These are phyloP conservation scores for Colletotrichum truncatum DNA, from an alignment of 2,329 filamentous ascomycete species.

Conservation along the genomic window DNA sequence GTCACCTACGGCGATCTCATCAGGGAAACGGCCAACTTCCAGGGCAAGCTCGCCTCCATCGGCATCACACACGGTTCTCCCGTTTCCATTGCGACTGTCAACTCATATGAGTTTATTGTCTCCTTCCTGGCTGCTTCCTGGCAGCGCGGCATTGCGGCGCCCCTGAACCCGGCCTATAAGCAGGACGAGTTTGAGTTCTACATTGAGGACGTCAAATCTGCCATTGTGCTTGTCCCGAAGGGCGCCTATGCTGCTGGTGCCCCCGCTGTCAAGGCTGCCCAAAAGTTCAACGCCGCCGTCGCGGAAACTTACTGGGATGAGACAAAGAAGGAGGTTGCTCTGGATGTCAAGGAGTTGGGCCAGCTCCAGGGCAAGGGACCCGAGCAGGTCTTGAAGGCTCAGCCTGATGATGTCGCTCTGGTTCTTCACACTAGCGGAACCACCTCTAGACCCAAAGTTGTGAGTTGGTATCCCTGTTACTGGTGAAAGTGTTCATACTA, in stretches of 20 bases:
- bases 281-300: slow-evolving; percentile 83
- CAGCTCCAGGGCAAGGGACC: slow-evolving; percentile 61
- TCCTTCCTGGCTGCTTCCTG: slow-evolving; percentile 87
- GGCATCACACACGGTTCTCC: slow-evolving; percentile 75
- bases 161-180: slow-evolving; percentile 89
- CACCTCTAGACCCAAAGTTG: slow-evolving; percentile 85
- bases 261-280: slow-evolving; percentile 78
- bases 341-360: slow-evolving; percentile 82
- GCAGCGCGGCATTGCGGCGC: slow-evolving; percentile 85
- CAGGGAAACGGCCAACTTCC: slow-evolving; percentile 74
- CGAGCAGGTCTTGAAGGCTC: slow-evolving; percentile 55
- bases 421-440: slow-evolving; percentile 86
- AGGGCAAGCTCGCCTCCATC: slow-evolving; percentile 78
- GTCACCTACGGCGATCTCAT: slow-evolving; percentile 76
- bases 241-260: slow-evolving; percentile 74
- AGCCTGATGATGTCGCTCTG: slow-evolving; percentile 82
- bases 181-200: slow-evolving; percentile 93
- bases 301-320: slow-evolving; percentile 87
- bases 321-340: slow-evolving; percentile 68
- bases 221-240: slow-evolving; percentile 78
- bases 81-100: slow-evolving; percentile 84
- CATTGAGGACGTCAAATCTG: slow-evolving; percentile 86
- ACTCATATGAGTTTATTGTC: slow-evolving; percentile 89
- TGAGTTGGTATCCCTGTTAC: slow-evolving; percentile 46
- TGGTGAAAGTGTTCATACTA: slow-evolving; percentile 2